Percentiles rank a stretch among this genome's conserved stretches.
These are phyloP conservation scores for Leccinum solheimii DNA, from an alignment of 1,284 basidiomycete genomes.

Conservation along the genomic window DNA sequence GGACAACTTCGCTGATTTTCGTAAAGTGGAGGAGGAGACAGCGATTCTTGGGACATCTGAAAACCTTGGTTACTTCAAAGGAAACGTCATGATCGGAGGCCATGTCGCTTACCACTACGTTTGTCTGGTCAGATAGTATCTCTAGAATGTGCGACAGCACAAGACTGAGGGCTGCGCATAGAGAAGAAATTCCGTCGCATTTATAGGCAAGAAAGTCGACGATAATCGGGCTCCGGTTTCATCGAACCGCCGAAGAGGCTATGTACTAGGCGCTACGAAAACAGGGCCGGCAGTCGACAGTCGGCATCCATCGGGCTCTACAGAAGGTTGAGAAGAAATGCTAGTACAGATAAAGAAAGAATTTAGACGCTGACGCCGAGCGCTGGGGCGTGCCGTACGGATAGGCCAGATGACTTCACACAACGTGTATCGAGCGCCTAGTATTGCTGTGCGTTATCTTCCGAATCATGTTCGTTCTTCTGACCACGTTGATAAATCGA, in stretches of 20 bases:
- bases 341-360: not conserved
- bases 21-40: constrained; percentile 1
- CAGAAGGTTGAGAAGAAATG: constrained; percentile 6
- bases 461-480: not conserved
- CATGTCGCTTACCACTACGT: constrained; percentile 12
- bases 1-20: constrained; percentile 7
- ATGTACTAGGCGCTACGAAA: not conserved
- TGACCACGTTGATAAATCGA: not conserved
- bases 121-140: not conserved
- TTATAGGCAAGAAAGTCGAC: constrained; percentile 17
- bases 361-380: constrained; percentile 6
- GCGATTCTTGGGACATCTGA: constrained; percentile 8
- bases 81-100: not conserved
- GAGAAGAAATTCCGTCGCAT: not conserved
- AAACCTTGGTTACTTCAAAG: not conserved
- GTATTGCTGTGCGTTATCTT: not conserved
- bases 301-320: not conserved
- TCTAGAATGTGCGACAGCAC: not conserved
- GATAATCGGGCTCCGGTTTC: not conserved
- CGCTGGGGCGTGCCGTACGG: not conserved
- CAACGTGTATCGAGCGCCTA: not conserved
- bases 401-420: not conserved
- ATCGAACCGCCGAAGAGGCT: not conserved
- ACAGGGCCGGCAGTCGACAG: not conserved
- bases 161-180: not conserved